These are phyloP conservation scores for Pseudotulostoma volvatum DNA, from an alignment of 495 filamentous ascomycete species.

Conservation along the genomic window DNA sequence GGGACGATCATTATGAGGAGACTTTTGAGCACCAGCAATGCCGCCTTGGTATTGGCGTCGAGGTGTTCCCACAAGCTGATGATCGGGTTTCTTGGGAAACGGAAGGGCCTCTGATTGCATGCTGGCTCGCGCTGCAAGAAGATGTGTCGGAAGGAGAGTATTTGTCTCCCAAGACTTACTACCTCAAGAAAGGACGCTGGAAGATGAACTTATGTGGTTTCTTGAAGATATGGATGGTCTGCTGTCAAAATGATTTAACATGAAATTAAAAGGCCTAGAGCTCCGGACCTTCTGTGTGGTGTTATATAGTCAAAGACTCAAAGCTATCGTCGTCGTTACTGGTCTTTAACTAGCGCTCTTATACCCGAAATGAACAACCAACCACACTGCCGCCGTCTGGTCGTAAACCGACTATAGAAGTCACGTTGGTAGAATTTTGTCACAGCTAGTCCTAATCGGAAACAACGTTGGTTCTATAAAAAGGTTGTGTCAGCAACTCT, in stretches of 20 bases:
- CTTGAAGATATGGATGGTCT: background rate
- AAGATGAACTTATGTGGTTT: background rate
- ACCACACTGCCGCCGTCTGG: too few species aligned
- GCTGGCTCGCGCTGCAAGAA: conserved; percentile 1
- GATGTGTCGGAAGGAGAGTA: background rate
- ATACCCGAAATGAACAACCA: too few species aligned
- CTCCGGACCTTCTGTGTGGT: too few species aligned
- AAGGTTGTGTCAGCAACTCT: too few species aligned
- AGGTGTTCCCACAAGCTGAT: background rate
- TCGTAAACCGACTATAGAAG: too few species aligned
- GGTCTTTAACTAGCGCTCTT: too few species aligned
- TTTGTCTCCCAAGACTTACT: background rate
- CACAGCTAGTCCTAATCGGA: too few species aligned
- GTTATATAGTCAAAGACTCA: too few species aligned
- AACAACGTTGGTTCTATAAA: too few species aligned
- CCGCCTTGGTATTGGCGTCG: background rate
- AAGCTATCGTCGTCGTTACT: too few species aligned
- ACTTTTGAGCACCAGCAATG: conserved; percentile 1
- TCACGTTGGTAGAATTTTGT: too few species aligned
- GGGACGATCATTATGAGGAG: background rate
- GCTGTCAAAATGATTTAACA: background rate
- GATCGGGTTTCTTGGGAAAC: background rate
- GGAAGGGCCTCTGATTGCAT: conserved; percentile 1
- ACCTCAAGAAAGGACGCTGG: background rate
- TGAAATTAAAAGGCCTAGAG: too few species aligned